phyloP scores from a whole-genome alignment of 2,329 filamentous ascomycete species.

The Alternaria incomplexa region DNA sequence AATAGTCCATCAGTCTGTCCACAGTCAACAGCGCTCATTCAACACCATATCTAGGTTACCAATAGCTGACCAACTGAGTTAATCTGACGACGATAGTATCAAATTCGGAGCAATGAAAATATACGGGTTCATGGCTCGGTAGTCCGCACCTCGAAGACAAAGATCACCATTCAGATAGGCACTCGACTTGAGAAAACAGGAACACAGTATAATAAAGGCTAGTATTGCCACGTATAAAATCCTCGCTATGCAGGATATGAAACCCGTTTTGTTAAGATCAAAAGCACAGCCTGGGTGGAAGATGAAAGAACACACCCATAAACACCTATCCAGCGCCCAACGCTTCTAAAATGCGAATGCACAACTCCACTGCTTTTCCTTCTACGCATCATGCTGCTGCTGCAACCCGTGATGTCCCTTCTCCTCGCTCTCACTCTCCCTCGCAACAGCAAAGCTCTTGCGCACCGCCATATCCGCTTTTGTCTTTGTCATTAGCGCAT shows the following conservation, averaged over 20 bases:
- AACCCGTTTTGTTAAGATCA: neutral
- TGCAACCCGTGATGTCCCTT: slow-evolving; percentile 23
- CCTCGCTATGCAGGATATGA: neutral
- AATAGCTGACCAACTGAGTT: neutral
- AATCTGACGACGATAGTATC: too few species aligned
- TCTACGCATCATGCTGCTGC: slow-evolving; percentile 12
- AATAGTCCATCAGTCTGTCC: neutral
- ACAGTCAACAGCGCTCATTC: too few species aligned
- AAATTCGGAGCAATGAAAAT: neutral
- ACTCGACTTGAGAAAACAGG: neutral
- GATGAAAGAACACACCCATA: neutral
- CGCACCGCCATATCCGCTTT: slow-evolving; percentile 43
- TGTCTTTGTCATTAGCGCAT: slow-evolving; percentile 53
- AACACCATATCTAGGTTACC: neutral
- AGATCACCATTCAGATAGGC: neutral
- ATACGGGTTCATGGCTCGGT: neutral
- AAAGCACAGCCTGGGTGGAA: neutral
- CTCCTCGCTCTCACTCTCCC: slow-evolving; percentile 30
- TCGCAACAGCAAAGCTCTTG: slow-evolving; percentile 34
- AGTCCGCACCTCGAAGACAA: neutral
- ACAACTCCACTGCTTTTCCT: neutral
- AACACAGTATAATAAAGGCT: neutral
- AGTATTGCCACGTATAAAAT: neutral
- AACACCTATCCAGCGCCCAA: neutral
- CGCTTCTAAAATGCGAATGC: neutral